phyloP scores from a whole-genome alignment of 768 basidiomycete genomes.

The Russula brevipes region DNA sequence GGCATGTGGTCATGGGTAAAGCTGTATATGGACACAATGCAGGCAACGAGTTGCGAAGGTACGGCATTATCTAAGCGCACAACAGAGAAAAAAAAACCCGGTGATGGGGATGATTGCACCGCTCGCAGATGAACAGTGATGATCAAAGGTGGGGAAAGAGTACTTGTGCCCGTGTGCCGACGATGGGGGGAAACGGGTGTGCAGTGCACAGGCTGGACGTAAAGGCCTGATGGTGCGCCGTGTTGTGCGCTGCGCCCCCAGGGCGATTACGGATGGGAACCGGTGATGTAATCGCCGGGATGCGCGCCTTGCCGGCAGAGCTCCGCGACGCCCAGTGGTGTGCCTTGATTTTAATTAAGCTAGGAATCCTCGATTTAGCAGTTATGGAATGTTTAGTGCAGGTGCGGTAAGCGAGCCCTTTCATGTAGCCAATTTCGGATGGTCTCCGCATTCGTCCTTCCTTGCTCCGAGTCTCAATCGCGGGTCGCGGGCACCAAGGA shows the following conservation, averaged over 20 bases:
- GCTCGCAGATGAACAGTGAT: conserved; percentile 5
- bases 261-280: conserved; percentile 6
- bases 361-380: conserved; percentile 24
- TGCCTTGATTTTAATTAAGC: conserved; percentile 28
- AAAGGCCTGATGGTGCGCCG: neutral
- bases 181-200: neutral
- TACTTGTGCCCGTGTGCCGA: neutral
- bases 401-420: conserved; percentile 15
- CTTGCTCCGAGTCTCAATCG: conserved; percentile 24
- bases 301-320: conserved; percentile 20
- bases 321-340: conserved; percentile 22
- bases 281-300: conserved; percentile 25
- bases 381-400: conserved; percentile 20
- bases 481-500: conserved; percentile 8
- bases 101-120: conserved; percentile 21
- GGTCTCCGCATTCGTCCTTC: conserved; percentile 23
- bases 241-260: neutral
- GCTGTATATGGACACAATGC: conserved; percentile 23
- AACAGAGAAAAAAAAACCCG: neutral
- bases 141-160: conserved; percentile 2
- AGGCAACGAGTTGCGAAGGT: conserved; percentile 23
- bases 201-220: too few species aligned
- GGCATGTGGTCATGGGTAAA: conserved; percentile 24
- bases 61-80: conserved; percentile 27
- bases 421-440: conserved; percentile 26